Base-by-base conservation (phyloP, 2,329 filamentous ascomycete genomes). In the Pezicula neosporulosa region DNA sequence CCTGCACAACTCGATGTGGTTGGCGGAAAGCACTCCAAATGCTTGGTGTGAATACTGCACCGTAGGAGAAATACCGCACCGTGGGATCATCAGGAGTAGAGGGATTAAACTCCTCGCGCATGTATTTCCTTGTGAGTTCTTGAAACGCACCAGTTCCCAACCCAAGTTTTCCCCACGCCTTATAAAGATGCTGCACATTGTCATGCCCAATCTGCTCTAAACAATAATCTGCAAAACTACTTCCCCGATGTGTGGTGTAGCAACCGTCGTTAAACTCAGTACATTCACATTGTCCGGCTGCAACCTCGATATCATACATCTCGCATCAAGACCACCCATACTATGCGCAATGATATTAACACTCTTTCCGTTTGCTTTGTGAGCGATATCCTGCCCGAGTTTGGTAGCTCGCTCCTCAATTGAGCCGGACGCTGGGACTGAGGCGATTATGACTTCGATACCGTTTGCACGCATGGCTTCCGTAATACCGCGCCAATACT, bases 271-370 rank as follows among this genome's bases (percentile, higher is more conserved):
- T 16, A 71, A 55, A 18, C 64, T 67, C 2, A 70, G 44, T 43
- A 78, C 78, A 71, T 67, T 76, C 68, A 68, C 66, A 21, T 68
- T 64, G 1, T 65, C 57, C 2, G 77, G 78, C 39, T 69, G 70
- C 12, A 85, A 70, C 47, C 73, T 72, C 19, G 81, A 80, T 48
- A 86, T 80, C 81, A 86, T 83, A 66, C 84, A 83, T 43, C 83
- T 74, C 9, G 82, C 78, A 63, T 86, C 83, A 3, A 87, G 72
- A 2, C 83, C 83, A 44, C 83, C 82, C 82, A 85, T 85, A 58
- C 76, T 81, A 69, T 91, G 87, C 38, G 82, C 82, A 18, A 91
- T 76, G 53, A 96, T 88, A 64, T 89, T 90, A 57, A 96, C 89
- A 47, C 85, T 81, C 54, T 69, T 72, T 16, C 73, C 74, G 19